Percentiles rank a stretch among this genome's conserved stretches.
Evolutionary conservation across 2,329 filamentous ascomycete genomes (phyloP).

Genomic region (Calonectria pauciramosa): DNA sequence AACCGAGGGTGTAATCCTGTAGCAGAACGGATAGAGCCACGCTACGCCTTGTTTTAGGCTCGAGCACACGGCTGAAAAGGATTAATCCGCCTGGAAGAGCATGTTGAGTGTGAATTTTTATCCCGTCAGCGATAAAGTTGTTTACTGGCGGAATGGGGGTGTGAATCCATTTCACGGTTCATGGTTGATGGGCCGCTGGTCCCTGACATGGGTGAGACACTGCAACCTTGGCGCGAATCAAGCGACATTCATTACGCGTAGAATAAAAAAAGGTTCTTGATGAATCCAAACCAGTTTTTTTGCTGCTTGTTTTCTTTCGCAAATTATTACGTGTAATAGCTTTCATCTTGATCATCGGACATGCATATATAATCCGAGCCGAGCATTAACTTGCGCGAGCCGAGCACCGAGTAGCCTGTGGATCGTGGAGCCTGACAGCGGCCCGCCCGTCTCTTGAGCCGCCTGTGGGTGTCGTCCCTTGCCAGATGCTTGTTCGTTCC

Average conservation of each 20-base stretch:
- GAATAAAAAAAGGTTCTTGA: background rate
- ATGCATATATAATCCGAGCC: slow-evolving; percentile 18
- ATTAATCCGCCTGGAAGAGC: background rate
- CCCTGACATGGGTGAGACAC: slow-evolving; percentile 9
- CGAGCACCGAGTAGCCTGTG: slow-evolving; percentile 18
- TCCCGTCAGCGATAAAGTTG: background rate
- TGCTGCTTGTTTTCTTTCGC: background rate
- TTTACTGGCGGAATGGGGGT: background rate
- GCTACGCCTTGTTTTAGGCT: slow-evolving; percentile 33
- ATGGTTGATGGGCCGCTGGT: slow-evolving; percentile 14
- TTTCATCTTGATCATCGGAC: background rate
- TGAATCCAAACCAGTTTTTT: background rate
- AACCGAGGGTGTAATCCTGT: slow-evolving; percentile 37
- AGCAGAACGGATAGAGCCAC: slow-evolving; percentile 13
- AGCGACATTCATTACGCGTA: slow-evolving; percentile 13
- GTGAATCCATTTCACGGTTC: slow-evolving; percentile 11
- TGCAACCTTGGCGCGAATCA: slow-evolving; percentile 4
- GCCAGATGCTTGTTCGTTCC: slow-evolving; percentile 24
- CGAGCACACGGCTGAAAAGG: slow-evolving; percentile 15
- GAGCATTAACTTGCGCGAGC: slow-evolving; percentile 20
- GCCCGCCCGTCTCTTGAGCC: slow-evolving; percentile 38
- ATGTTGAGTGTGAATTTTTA: background rate
- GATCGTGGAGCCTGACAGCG: background rate
- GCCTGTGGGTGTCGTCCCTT: slow-evolving; percentile 25
- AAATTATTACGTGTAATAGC: background rate